Base-by-base conservation (phyloP, 2,329 filamentous ascomycete genomes). In the Clonostachys sp. region DNA sequence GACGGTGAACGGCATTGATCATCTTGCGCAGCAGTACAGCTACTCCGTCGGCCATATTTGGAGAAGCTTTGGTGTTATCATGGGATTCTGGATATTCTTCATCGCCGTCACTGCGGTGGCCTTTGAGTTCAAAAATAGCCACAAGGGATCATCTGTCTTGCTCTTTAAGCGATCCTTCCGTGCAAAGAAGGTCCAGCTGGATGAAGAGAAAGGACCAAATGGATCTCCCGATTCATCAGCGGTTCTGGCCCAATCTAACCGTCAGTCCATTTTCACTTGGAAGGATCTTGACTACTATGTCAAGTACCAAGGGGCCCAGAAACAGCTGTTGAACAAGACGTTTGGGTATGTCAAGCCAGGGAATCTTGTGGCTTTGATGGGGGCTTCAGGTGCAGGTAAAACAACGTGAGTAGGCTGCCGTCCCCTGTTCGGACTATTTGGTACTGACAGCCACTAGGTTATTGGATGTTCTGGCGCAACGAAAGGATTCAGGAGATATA, bases 261-360 rank as follows among this genome's bases (percentile, higher is more conserved):
- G 77, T 50, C 77, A 84, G 40, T 80, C 78, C 14, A 73, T 84
- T 42, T 89, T 89, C 62, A 87, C 85, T 5, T 89, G 84, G 81
- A 72, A 77, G 40, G 71, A 89, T 55, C 73, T 89, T 35, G 73
- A 84, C 42, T 91, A 89, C 59, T 86, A 78, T 0, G 85, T 91
- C 2, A 84, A 85, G 39, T 83, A 83, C 50, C 72, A 80, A 30
- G 74, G 73, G 3, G 77, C 78, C 35, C 67, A 82, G 49, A 72
- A 75, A 33, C 57, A 59, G 57, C 71, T 87, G 1, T 70, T 88
- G 35, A 79, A 86, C 53, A 71, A 77, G 5, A 80, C 92, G 44
- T 84, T 76, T 50, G 89, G 89, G 3, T 92, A 86, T 53, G 87
- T 83, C 3, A 89, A 90, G 58, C 89, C 89, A 2, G 89, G 89